Evolutionary conservation across 1,284 basidiomycete genomes (phyloP).

Genomic region (Takashimella tepidaria): DNA sequence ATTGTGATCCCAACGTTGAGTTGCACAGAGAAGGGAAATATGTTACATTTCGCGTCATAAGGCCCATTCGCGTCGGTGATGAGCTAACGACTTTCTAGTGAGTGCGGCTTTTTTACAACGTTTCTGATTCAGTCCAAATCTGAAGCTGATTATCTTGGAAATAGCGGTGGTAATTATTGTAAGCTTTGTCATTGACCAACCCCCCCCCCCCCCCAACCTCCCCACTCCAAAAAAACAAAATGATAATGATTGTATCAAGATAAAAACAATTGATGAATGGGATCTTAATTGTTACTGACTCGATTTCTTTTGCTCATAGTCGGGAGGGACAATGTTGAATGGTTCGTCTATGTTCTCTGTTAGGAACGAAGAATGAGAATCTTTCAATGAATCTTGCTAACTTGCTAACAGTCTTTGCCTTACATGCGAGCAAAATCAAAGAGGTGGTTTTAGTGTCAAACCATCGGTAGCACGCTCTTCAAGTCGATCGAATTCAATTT

Average conservation of each 20-base stretch:
- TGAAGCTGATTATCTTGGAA: not conserved
- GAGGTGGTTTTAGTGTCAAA: constrained; percentile 28
- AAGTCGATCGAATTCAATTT: constrained; percentile 9
- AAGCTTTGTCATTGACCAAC: too few species aligned
- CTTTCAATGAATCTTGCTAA: not conserved
- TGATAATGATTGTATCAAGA: too few species aligned
- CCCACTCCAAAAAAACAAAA: too few species aligned
- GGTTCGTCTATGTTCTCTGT: constrained; percentile 21
- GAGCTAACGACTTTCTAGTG: constrained; percentile 46
- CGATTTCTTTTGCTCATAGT: too few species aligned
- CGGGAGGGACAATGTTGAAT: constrained; percentile 37
- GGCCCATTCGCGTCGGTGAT: constrained; percentile 39
- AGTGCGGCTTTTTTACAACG: constrained; percentile 13
- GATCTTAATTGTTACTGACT: too few species aligned
- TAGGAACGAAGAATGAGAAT: too few species aligned
- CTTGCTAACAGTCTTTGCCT: constrained; percentile 34
- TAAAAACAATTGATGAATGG: too few species aligned
- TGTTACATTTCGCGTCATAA: constrained; percentile 39
- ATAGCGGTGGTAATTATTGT: constrained; percentile 40
- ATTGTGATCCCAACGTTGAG: constrained; percentile 46
- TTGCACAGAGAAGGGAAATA: constrained; percentile 35
- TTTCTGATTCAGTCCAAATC: not conserved
- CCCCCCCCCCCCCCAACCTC: too few species aligned
- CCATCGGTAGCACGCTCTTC: constrained; percentile 10
- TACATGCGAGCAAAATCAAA: constrained; percentile 29